A percentile compares a stretch with the other conserved stretches of the same genome.
Evolutionary conservation across 1,139 yeast species (phyloP).

Genomic region (Lodderomyces orthopsilosis): DNA sequence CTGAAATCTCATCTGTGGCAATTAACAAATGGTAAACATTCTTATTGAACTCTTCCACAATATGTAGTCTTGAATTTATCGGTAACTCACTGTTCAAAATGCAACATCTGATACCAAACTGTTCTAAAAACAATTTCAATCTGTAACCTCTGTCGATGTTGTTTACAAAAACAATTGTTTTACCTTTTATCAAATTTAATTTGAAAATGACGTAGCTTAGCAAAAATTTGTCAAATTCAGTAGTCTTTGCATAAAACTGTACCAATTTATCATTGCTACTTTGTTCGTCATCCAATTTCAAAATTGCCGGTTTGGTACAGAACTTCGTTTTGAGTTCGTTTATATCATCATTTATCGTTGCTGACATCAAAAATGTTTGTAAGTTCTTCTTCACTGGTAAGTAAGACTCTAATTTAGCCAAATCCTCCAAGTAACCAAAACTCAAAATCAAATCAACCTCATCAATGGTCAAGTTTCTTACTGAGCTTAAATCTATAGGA

Average conservation of each 20-base stretch:
- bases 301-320: conserved; percentile 83
- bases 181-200: conserved; percentile 84
- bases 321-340: conserved; percentile 70
- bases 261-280: conserved; percentile 56
- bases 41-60: conserved; percentile 92
- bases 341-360: conserved; percentile 87
- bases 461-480: conserved; percentile 80
- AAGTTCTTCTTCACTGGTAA: conserved; percentile 71
- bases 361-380: conserved; percentile 95
- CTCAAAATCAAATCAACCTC: conserved; percentile 92
- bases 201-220: conserved; percentile 90
- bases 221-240: conserved; percentile 89
- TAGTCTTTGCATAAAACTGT: conserved; percentile 83
- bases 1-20: conserved; percentile 75
- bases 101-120: conserved; percentile 88
- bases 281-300: conserved; percentile 71
- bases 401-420: conserved; percentile 58
- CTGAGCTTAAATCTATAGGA: conserved; percentile 47
- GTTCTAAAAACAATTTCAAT: conserved; percentile 85
- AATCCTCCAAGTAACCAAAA: conserved; percentile 88
- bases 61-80: conserved; percentile 86
- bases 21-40: conserved; percentile 82
- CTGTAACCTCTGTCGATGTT: conserved; percentile 95
- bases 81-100: conserved; percentile 93
- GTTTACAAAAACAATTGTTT: conserved; percentile 87